Conservation (phyloP, 2,329 filamentous ascomycete genomes). For the Tolypocladium tropicale region DNA sequence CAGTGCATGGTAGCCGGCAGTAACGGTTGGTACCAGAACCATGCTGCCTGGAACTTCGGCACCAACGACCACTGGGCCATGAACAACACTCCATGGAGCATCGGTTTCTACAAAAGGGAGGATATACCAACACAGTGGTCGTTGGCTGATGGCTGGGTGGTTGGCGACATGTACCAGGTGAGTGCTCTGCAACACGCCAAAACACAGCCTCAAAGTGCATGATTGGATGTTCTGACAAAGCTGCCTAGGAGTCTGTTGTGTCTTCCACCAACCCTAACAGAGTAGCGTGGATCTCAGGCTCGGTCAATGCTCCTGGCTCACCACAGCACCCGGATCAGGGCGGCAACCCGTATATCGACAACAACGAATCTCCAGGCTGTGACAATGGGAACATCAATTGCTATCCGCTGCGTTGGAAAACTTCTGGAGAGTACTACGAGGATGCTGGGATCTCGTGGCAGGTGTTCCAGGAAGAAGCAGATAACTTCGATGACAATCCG, state of each 20-base stretch:
- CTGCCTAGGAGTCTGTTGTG: slow-evolving; percentile 31
- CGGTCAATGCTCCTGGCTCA: slow-evolving; percentile 36
- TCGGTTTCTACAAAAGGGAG: slow-evolving; percentile 36
- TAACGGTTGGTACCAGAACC: slow-evolving; percentile 42
- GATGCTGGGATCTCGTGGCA: slow-evolving; percentile 38
- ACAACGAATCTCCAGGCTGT: slow-evolving; percentile 36
- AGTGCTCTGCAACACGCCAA: slow-evolving; percentile 6
- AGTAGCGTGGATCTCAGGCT: slow-evolving; percentile 39
- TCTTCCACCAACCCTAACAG: slow-evolving; percentile 43
- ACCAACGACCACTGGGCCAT: slow-evolving; percentile 43
- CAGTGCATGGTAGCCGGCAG: slow-evolving; percentile 42
- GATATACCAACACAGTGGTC: slow-evolving; percentile 46
- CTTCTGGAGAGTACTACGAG: slow-evolving; percentile 37
- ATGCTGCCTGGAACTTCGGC: slow-evolving; percentile 38
- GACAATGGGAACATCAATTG: slow-evolving; percentile 35
- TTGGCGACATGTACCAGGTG: slow-evolving; percentile 44
- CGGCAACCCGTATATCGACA: slow-evolving; percentile 36
- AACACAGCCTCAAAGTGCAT: slow-evolving; percentile 15
- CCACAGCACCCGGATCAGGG: slow-evolving; percentile 31
- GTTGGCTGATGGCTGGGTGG: slow-evolving; percentile 42
- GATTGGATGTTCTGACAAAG: slow-evolving; percentile 8
- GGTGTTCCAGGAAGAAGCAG: slow-evolving; percentile 33
- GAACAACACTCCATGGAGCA: slow-evolving; percentile 43
- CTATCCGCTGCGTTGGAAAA: slow-evolving; percentile 44
- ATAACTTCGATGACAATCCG: slow-evolving; percentile 45